phyloP scores from a whole-genome alignment of 805 yeast genomes.

The Barnettozyma sucrosica region DNA sequence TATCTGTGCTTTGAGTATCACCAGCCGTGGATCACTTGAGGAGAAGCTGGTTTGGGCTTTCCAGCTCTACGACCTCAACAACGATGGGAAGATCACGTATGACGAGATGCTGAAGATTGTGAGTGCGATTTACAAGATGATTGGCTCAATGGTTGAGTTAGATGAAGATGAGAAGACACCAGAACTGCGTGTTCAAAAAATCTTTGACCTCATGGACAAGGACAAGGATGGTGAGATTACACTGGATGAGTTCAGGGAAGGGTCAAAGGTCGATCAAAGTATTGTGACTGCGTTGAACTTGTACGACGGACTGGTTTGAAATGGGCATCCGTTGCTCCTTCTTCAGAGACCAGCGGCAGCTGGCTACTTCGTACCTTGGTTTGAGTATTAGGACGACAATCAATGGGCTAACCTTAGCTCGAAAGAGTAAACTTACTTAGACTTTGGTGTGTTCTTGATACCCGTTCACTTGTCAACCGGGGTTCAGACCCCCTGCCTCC shows the following conservation, averaged over 20 bases:
- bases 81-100: conserved; percentile 69
- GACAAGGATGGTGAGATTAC: conserved; percentile 63
- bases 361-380: too few species aligned
- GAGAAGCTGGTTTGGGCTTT: conserved; percentile 90
- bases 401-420: too few species aligned
- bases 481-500: too few species aligned
- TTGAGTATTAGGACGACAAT: too few species aligned
- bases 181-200: conserved; percentile 75
- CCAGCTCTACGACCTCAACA: conserved; percentile 76
- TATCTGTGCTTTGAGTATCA: conserved; percentile 77
- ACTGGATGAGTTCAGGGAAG: conserved; percentile 79
- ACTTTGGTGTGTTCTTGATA: too few species aligned
- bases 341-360: background rate
- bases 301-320: conserved; percentile 71
- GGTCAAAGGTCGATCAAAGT: conserved; percentile 72
- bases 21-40: conserved; percentile 78
- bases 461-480: too few species aligned
- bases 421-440: too few species aligned
- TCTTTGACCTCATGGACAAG: conserved; percentile 70
- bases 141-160: conserved; percentile 86
- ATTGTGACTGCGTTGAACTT: conserved; percentile 71
- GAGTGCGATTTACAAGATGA: conserved; percentile 85
- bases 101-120: conserved; percentile 78
- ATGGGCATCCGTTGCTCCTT: background rate
- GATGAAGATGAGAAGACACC: conserved; percentile 92